Conservation (phyloP, 2,329 filamentous ascomycete species). For the Helotiales sp. region DNA sequence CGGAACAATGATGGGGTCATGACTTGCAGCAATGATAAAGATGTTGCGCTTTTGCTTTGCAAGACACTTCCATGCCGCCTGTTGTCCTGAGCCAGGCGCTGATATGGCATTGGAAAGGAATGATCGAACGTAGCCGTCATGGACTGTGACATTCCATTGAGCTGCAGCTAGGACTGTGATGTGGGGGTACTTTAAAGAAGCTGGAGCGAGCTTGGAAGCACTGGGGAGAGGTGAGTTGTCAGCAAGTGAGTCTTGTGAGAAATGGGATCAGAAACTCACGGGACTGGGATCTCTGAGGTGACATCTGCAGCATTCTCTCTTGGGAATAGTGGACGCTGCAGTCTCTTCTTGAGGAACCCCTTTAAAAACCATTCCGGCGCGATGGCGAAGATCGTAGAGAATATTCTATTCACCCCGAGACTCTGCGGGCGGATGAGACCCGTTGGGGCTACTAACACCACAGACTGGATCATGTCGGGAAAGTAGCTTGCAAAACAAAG, state of each 20-base stretch:
- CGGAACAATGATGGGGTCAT: not conserved
- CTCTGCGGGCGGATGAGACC: constrained; percentile 58
- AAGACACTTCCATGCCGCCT: not conserved
- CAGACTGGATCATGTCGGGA: constrained; percentile 63
- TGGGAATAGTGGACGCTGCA: not conserved
- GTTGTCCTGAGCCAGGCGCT: not conserved
- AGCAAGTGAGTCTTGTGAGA: not conserved
- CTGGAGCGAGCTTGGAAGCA: not conserved
- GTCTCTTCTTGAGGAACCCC: not conserved
- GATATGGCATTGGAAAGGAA: not conserved
- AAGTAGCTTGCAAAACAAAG: constrained; percentile 70
- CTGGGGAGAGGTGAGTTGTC: not conserved
- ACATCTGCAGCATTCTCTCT: not conserved
- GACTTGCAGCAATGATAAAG: not conserved
- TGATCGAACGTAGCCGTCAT: not conserved
- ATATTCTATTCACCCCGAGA: not conserved
- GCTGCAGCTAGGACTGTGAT: not conserved
- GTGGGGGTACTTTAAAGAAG: not conserved
- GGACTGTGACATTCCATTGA: not conserved
- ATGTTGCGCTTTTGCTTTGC: not conserved
- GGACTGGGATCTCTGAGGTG: not conserved
- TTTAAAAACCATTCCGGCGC: not conserved
- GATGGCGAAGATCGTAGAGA: not conserved
- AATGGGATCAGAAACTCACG: not conserved
- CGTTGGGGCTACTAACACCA: constrained; percentile 77